phyloP scores from a whole-genome alignment of 305 asterid genomes.

The Lippia alba region DNA sequence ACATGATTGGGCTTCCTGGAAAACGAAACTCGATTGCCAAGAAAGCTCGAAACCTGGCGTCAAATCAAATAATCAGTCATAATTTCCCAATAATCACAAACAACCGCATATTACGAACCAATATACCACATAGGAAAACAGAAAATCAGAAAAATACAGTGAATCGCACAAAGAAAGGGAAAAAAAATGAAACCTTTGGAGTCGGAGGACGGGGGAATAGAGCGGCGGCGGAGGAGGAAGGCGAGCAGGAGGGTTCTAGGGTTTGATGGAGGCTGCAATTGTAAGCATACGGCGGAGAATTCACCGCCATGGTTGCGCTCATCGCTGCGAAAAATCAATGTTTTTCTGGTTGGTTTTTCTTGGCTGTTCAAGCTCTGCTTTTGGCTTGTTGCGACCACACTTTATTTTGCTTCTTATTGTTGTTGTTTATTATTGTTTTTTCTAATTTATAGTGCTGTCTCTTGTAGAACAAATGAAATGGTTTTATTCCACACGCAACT shows the following conservation, averaged over 20 bases:
- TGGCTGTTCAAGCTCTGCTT: neutral
- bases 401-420: too few species aligned
- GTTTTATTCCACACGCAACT: too few species aligned
- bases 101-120: constrained; percentile 6
- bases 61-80: constrained; percentile 16
- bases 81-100: constrained; percentile 15
- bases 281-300: constrained; percentile 42
- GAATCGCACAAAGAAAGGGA: neutral
- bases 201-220: constrained; percentile 41
- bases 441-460: too few species aligned
- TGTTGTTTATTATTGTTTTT: too few species aligned
- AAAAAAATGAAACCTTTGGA: constrained; percentile 43
- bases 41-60: constrained; percentile 58
- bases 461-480: too few species aligned
- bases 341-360: constrained; percentile 31
- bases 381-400: constrained; percentile 11
- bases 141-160: neutral
- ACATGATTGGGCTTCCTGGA: constrained; percentile 45
- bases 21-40: constrained; percentile 46
- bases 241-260: constrained; percentile 57
- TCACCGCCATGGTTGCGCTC: constrained; percentile 62
- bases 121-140: neutral
- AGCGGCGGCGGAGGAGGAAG: constrained; percentile 50
- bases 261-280: constrained; percentile 47
- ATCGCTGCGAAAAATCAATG: constrained; percentile 30